These are phyloP conservation scores for Taxawa tesnikishii DNA, from an alignment of 2,329 filamentous ascomycete genomes.

Conservation along the genomic window DNA sequence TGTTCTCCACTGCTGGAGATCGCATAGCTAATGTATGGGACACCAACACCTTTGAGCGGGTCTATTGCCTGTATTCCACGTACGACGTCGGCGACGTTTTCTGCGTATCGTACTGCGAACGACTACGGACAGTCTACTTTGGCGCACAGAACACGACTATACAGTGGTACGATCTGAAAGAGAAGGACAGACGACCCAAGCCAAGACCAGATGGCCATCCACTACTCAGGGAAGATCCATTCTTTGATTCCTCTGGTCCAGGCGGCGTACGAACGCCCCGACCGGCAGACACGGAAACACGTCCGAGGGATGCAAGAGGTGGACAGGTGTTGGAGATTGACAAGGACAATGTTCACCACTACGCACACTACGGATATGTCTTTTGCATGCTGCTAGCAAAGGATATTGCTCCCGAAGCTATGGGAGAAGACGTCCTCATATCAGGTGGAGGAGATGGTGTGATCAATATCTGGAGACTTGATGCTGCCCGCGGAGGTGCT, in stretches of 20 bases:
- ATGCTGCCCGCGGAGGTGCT: slow-evolving; percentile 44
- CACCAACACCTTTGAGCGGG: slow-evolving; percentile 58
- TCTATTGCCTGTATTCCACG: slow-evolving; percentile 84
- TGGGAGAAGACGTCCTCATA: slow-evolving; percentile 67
- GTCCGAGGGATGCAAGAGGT: slow-evolving; percentile 37
- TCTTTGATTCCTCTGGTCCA: slow-evolving; percentile 84
- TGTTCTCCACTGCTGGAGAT: slow-evolving; percentile 90
- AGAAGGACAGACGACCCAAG: slow-evolving; percentile 46
- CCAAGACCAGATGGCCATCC: slow-evolving; percentile 59
- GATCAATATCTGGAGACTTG: slow-evolving; percentile 83
- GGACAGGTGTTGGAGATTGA: slow-evolving; percentile 69
- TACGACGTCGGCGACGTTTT: slow-evolving; percentile 96
- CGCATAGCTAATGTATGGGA: slow-evolving; percentile 93
- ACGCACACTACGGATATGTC: slow-evolving; percentile 89
- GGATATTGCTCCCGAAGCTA: slow-evolving; percentile 56
- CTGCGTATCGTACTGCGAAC: slow-evolving; percentile 76
- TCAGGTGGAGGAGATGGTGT: slow-evolving; percentile 89
- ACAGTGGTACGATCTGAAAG: slow-evolving; percentile 73
- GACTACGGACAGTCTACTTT: slow-evolving; percentile 72
- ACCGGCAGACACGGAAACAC: slow-evolving; percentile 44
- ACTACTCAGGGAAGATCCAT: slow-evolving; percentile 66
- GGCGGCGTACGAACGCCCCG: slow-evolving; percentile 69
- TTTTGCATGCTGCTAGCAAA: slow-evolving; percentile 88
- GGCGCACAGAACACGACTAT: slow-evolving; percentile 92
- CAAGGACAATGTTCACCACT: slow-evolving; percentile 67